A percentile compares a stretch with the other conserved stretches of the same genome.
These are phyloP conservation scores for Scutellaria minor DNA, from an alignment of 257 asterid species.

Conservation along the genomic window DNA sequence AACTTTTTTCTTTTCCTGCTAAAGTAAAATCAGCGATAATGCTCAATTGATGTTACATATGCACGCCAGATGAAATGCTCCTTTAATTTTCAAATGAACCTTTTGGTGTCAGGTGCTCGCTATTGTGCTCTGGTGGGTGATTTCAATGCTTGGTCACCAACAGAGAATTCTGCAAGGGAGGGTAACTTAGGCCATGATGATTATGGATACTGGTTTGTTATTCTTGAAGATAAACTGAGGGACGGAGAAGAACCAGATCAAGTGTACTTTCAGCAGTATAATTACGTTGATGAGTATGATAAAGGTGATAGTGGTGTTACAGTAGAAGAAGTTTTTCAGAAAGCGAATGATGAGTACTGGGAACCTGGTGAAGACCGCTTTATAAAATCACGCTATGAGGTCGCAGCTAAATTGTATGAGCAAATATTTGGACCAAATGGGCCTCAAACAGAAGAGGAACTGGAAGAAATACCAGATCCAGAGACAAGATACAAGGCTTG, in stretches of 20 bases:
- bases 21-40: slow-evolving; percentile 10
- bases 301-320: slow-evolving; percentile 90
- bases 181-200: slow-evolving; percentile 93
- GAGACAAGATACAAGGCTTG: slow-evolving; percentile 83
- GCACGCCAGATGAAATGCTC: slow-evolving; percentile 12
- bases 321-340: slow-evolving; percentile 71
- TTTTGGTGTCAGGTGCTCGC: slow-evolving; percentile 80
- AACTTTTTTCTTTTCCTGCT: neutral
- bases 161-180: slow-evolving; percentile 88
- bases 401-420: slow-evolving; percentile 82
- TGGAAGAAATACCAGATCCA: slow-evolving; percentile 87
- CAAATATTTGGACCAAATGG: slow-evolving; percentile 98
- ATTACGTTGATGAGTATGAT: slow-evolving; percentile 81
- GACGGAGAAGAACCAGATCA: slow-evolving; percentile 90
- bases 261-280: slow-evolving; percentile 88
- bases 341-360: slow-evolving; percentile 91
- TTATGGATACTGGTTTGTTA: slow-evolving; percentile 94
- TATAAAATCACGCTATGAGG: slow-evolving; percentile 72
- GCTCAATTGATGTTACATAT: slow-evolving; percentile 16
- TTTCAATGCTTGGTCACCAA: slow-evolving; percentile 93
- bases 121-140: slow-evolving; percentile 93
- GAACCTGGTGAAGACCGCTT: slow-evolving; percentile 98
- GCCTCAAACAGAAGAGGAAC: slow-evolving; percentile 92
- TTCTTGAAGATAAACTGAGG: slow-evolving; percentile 84
- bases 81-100: slow-evolving; percentile 35